Percentiles rank a stretch among this genome's conserved stretches.
These are phyloP conservation scores for Cadophora luteo-olivacea DNA, from an alignment of 2,329 filamentous ascomycete species.

Conservation along the genomic window DNA sequence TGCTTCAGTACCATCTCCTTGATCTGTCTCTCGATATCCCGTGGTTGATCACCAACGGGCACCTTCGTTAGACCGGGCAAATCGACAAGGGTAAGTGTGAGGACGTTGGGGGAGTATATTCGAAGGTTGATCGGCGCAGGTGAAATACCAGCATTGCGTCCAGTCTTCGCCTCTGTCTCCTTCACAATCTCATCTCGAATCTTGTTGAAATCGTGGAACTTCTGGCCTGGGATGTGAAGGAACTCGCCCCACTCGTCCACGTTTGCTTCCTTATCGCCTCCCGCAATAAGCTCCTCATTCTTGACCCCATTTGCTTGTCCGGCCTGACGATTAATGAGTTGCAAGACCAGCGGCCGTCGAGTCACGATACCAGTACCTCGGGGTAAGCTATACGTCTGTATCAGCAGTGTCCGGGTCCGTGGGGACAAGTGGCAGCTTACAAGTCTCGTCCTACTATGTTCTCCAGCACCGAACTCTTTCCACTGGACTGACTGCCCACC, in stretches of 20 bases:
- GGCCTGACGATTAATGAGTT: constrained; percentile 91
- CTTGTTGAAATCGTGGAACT: constrained; percentile 98
- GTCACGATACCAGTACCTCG: constrained; percentile 98
- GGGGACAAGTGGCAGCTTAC: constrained; percentile 60
- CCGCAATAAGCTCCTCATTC: constrained; percentile 66
- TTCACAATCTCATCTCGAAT: constrained; percentile 97
- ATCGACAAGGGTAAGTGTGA: constrained; percentile 96
- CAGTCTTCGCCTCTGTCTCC: constrained; percentile 96
- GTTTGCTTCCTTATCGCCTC: constrained; percentile 87
- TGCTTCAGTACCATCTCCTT: constrained; percentile 98
- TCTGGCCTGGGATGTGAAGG: constrained; percentile 94
- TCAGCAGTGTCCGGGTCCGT: constrained; percentile 31
- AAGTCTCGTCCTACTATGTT: constrained; percentile 99
- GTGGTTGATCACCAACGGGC: constrained; percentile 92
- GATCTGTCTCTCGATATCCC: constrained; percentile 96
- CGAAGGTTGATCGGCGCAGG: constrained; percentile 96
- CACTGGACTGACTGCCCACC: constrained; percentile 97
- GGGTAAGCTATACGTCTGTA: constrained; percentile 71
- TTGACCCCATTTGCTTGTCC: constrained; percentile 75
- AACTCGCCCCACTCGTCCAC: constrained; percentile 98
- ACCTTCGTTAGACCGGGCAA: constrained; percentile 96
- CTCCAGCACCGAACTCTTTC: constrained; percentile 98
- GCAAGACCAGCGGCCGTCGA: constrained; percentile 91
- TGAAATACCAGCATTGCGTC: constrained; percentile 94
- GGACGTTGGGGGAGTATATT: constrained; percentile 97